Evolutionary conservation across 768 basidiomycete species (phyloP).

Genomic region (Suillus ampliporus): DNA sequence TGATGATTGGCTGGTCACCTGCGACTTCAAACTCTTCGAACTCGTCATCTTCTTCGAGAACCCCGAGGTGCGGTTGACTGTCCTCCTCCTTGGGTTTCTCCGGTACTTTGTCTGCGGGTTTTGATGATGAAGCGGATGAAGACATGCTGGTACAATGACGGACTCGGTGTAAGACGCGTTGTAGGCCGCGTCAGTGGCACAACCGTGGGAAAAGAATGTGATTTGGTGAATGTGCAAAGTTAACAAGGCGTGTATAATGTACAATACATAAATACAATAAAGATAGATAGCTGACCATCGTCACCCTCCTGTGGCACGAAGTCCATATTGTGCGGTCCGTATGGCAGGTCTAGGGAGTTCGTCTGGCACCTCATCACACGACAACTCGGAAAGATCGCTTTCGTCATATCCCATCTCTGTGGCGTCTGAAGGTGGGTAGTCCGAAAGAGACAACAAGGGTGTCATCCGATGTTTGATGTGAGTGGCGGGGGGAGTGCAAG

Average conservation of each 20-base stretch:
- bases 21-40: conserved; percentile 92
- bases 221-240: conserved; percentile 4
- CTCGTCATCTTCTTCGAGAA: conserved; percentile 97
- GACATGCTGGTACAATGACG: conserved; percentile 39
- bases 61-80: conserved; percentile 72
- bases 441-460: conserved; percentile 15
- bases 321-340: conserved; percentile 22
- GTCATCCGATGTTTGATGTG: conserved; percentile 26
- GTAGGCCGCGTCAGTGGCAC: conserved; percentile 15
- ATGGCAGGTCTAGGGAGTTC: conserved; percentile 30
- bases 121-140: conserved; percentile 54
- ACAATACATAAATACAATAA: conserved; percentile 40
- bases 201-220: conserved; percentile 29
- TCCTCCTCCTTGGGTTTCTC: conserved; percentile 52
- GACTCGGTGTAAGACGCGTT: background rate
- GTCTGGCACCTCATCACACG: conserved; percentile 23
- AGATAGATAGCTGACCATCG: conserved; percentile 28
- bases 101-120: conserved; percentile 39
- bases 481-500: conserved; percentile 29
- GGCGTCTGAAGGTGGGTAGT: conserved; percentile 32
- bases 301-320: conserved; percentile 16
- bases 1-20: conserved; percentile 52
- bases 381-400: conserved; percentile 34
- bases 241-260: conserved; percentile 16
- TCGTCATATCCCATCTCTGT: conserved; percentile 21